These are phyloP conservation scores for Rhizophagus clarus DNA, from an alignment of 192 early-diverging fungal species.

Conservation along the genomic window DNA sequence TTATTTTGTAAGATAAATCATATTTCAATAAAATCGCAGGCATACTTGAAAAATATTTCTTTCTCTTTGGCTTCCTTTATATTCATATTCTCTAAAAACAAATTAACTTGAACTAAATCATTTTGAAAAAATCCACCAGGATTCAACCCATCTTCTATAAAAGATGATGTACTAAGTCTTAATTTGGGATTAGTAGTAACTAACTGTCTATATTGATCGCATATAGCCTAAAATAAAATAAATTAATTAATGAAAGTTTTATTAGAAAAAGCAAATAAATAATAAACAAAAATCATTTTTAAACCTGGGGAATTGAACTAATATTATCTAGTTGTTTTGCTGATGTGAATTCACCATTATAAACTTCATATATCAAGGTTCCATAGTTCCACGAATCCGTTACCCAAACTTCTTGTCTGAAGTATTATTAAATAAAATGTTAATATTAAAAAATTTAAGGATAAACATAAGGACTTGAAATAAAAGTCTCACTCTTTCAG, in stretches of 20 bases:
- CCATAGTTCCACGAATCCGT: conserved; percentile 86
- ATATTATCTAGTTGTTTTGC: conserved; percentile 51
- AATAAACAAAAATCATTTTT: background rate
- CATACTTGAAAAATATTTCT: conserved; percentile 68
- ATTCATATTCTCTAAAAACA: conserved; percentile 90
- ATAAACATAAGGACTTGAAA: background rate
- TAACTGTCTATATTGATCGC: conserved; percentile 62
- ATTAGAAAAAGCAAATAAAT: background rate
- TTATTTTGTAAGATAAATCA: background rate
- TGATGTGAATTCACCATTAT: conserved; percentile 63
- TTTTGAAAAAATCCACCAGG: conserved; percentile 76
- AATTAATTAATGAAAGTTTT: background rate
- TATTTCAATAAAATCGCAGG: background rate
- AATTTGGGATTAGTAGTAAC: conserved; percentile 59
- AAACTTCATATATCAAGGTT: conserved; percentile 80
- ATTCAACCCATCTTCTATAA: conserved; percentile 67
- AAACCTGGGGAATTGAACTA: conserved; percentile 60
- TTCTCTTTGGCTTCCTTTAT: conserved; percentile 91
- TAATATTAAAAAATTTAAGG: background rate
- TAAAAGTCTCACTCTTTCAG: conserved; percentile 57
- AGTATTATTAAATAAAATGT: background rate
- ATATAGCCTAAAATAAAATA: conserved; percentile 41
- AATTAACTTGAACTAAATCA: conserved; percentile 78
- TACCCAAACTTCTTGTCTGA: conserved; percentile 50
- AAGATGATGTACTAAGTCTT: conserved; percentile 65